Evolutionary conservation across 75 land plant genomes (phyloP), one percentile per base, ranked within the genome.

Genomic region (Chamaecyparis obtusa): DNA sequence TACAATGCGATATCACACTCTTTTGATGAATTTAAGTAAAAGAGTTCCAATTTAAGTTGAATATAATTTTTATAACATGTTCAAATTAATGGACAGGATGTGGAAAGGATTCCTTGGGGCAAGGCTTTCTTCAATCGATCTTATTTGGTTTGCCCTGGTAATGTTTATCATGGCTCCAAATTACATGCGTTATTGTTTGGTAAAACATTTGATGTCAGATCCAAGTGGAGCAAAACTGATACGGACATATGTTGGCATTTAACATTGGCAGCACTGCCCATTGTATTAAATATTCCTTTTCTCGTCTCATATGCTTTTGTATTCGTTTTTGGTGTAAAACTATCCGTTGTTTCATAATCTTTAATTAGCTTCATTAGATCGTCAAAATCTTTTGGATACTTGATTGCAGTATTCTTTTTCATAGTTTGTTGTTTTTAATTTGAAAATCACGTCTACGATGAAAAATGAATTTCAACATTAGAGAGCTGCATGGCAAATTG

Each of bases 71-170:
- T 10, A 30, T 33, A 72, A 72, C 33, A 72, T 11, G 33, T 32
- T 13, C 14, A 72, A 14, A 55, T 72, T 85, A 41, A n/a, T 83
- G 16, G 82, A 69, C 93, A 98, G 98, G 98, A 91, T 98, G 93
- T 95, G 95, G 98, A 92, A 94, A 57, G 99, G 98, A 21, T 98
- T 98, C 79, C 95, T 98, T 48, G 99, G 95, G 16, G 94, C 99
- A 8, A 90, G 93, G 84, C 95, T 98, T 37, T 98, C 99, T 36
- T 98, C 99, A 36, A 90, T 82, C n/a, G 98, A 98, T 72, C 95
- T 98, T 36, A 88, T 95, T 51, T 90, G 93, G 89, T 98, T 98
- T 91, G 97, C 99, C 11, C 85, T 96, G 41, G 91, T 94, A 86
- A 98, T 97, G 92, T 98, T 96, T 89, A 90, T 91, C 39, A 88